A percentile compares a stretch with the other conserved stretches of the same genome.
These are phyloP conservation scores for Purpureocillium takamizusanense DNA, from an alignment of 2,329 filamentous ascomycete genomes.

Conservation along the genomic window DNA sequence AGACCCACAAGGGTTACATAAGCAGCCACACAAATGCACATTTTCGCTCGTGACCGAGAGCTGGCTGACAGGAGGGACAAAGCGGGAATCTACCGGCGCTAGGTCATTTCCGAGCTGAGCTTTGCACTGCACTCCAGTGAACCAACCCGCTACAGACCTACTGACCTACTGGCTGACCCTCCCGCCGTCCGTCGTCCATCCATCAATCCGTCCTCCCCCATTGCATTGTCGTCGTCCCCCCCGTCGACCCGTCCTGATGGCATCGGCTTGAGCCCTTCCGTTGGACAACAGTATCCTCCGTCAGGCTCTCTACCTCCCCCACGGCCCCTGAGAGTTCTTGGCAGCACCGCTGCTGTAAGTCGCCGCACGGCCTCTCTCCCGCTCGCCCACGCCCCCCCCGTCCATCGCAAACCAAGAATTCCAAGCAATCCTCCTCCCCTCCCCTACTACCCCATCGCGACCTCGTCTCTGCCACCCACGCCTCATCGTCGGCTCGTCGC, in stretches of 20 bases:
- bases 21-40: constrained; percentile 9
- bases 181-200: neutral
- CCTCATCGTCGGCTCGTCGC: neutral
- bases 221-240: neutral
- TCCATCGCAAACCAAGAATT: constrained; percentile 6
- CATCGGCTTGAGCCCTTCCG: constrained; percentile 9
- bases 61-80: constrained; percentile 9
- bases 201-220: no score
- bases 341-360: constrained; percentile 9
- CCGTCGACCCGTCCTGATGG: constrained; percentile 10
- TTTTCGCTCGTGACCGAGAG: constrained; percentile 7
- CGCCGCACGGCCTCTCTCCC: no score
- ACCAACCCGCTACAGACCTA: no score
- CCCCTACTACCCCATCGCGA: neutral
- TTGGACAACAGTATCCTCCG: neutral
- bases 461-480: neutral
- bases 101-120: constrained; percentile 13
- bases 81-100: constrained; percentile 10
- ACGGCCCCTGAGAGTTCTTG: constrained; percentile 4
- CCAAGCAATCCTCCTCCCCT: constrained; percentile 2
- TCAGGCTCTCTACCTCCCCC: constrained; percentile 1
- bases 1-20: constrained; percentile 8
- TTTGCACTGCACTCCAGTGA: constrained; percentile 1
- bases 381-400: neutral
- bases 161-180: no score